Percentiles rank a stretch among this genome's conserved stretches.
Evolutionary conservation across 257 asterid species (phyloP).

Genomic region (Solanum bulbocastanum): DNA sequence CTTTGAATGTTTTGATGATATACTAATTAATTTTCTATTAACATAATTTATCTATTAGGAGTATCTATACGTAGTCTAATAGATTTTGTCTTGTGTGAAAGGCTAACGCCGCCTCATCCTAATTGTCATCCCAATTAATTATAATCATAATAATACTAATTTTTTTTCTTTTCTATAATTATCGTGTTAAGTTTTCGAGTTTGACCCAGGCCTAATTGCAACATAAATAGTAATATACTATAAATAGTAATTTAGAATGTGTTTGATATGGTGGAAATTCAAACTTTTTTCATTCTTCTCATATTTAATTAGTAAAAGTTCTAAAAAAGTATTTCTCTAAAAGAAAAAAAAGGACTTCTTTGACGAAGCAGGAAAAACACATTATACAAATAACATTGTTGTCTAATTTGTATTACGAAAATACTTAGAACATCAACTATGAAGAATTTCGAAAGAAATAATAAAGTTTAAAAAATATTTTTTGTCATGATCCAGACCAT

Average conservation of each 20-base stretch:
- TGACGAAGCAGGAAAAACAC: no score
- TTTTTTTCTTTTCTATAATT: not conserved
- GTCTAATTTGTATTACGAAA: not conserved
- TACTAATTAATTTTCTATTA: not conserved
- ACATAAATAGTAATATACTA: no score
- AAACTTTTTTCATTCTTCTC: not conserved
- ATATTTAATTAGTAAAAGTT: not conserved
- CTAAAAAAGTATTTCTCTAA: not conserved
- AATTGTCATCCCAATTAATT: not conserved
- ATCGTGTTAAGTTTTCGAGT: not conserved
- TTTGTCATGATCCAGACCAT: no score
- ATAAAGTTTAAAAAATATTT: no score
- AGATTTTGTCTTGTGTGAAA: not conserved
- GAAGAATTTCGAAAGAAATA: not conserved
- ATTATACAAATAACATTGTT: no score
- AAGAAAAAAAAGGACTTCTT: not conserved
- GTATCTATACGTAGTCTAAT: not conserved
- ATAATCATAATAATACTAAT: not conserved
- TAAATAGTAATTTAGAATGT: not conserved
- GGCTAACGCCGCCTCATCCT: not conserved
- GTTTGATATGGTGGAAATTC: not conserved
- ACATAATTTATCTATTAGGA: not conserved
- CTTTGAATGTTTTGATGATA: not conserved
- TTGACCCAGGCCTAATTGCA: not conserved
- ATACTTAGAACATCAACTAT: not conserved